Evolutionary conservation across 225 moss, liverwort and hornwort genomes (phyloP), one percentile per base, ranked within the genome.

Genomic region (Anthoceros angustus): DNA sequence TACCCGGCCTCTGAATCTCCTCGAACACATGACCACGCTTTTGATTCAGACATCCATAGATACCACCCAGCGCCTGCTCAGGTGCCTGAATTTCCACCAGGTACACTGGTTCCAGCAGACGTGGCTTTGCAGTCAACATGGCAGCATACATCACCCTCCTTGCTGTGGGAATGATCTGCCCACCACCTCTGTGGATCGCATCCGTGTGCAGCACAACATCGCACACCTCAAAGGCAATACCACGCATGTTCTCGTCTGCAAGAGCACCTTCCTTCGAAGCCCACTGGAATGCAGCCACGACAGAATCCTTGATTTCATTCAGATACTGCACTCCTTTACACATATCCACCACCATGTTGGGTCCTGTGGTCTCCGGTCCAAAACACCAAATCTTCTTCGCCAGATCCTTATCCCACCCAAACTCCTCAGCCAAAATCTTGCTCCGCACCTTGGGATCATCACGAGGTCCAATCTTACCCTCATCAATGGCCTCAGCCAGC

Each of bases 331-430:
- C 79, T 73, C 79, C 79, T 62, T 79, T 76, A 66, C 79, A 79
- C 76, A 79, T 79, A 64, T 79, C 79, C 8, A 79, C 79, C 38
- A 79, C 79, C 73, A 79, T 73, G 68, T 79, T 76, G 8, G 79
- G 79, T 39, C 79, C 79, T 10, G 79, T 79, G 12, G 79, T 79
- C 15, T 79, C 79, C 7, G 79, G 79, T 39, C 79, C 79, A 25
- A 76, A 79, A 46, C 76, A 79, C 79, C 79, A 79, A 62, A 79
- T 79, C 73, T 79, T 79, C 73, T 79, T 79, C 0, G 79, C 79
- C 20, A 79, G 39, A 60, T 79, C 79, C 70, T 79, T 79, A 64
- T 79, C 79, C 79, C 79, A 79, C 11, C 79, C 79, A 14, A 76
- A 79, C 43, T 79, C 79, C 38, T 73, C 76, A 9, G 76, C 72